These are phyloP conservation scores for Chytriomyces sp. DNA, from an alignment of 192 early-diverging fungal genomes.

Conservation along the genomic window DNA sequence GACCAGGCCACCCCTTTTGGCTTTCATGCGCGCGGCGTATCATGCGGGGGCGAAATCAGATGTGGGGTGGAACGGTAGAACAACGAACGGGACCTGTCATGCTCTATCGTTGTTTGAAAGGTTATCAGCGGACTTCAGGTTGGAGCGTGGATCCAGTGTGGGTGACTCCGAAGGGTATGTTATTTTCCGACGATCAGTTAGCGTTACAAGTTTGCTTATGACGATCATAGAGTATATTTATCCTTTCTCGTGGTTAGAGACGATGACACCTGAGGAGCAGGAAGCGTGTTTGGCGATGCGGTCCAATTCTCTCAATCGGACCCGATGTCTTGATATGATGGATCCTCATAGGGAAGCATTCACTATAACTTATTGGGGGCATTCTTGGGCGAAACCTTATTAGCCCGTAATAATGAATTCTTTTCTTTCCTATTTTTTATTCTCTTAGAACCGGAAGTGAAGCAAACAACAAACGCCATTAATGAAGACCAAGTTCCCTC, in stretches of 20 bases:
- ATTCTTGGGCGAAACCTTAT: too few species aligned
- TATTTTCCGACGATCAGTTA: not conserved
- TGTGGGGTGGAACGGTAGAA: conserved; percentile 16
- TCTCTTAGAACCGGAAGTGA: too few species aligned
- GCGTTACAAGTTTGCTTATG: not conserved
- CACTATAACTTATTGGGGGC: conserved; percentile 4
- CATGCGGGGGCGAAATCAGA: not conserved
- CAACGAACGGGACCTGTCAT: conserved; percentile 35
- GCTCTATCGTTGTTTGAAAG: conserved; percentile 9
- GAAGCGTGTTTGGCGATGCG: not conserved
- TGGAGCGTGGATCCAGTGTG: not conserved
- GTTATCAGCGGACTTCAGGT: conserved; percentile 9
- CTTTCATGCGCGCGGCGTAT: conserved; percentile 24
- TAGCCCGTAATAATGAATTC: too few species aligned
- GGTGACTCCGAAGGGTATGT: not conserved
- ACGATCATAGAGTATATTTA: not conserved
- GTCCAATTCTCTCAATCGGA: not conserved
- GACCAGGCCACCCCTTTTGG: conserved; percentile 47
- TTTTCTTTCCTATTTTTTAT: too few species aligned
- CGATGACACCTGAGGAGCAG: not conserved
- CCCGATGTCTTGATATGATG: conserved; percentile 9
- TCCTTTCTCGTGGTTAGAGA: conserved; percentile 20
- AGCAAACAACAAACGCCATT: too few species aligned
- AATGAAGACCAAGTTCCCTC: too few species aligned
- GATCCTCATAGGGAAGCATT: not conserved